Evolutionary conservation across 306 rosid genomes (phyloP).

Genomic region (Quercus suber): DNA sequence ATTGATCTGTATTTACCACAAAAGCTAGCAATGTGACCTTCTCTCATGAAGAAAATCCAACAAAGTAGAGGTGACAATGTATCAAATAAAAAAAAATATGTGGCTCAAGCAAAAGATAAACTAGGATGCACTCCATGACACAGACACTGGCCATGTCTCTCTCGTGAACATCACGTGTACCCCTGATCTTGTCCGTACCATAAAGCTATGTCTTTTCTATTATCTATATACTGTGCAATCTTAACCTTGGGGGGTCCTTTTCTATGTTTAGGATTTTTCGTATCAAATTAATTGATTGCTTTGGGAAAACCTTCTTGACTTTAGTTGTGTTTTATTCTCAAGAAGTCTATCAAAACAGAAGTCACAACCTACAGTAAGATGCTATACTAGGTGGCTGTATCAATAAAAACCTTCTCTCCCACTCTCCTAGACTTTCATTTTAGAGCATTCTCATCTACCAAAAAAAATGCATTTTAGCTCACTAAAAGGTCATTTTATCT

Average conservation of each 20-base stretch:
- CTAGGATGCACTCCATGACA: slow-evolving; percentile 36
- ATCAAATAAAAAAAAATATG: slow-evolving; percentile 12
- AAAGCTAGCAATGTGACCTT: slow-evolving; percentile 37
- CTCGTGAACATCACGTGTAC: slow-evolving; percentile 46
- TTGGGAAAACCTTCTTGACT: not conserved
- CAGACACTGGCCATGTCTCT: slow-evolving; percentile 35
- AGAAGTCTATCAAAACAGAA: not conserved
- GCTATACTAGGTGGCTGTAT: too few species aligned
- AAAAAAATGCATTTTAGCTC: too few species aligned
- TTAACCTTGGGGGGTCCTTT: not conserved
- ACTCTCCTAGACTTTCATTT: too few species aligned
- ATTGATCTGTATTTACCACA: not conserved
- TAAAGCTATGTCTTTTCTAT: slow-evolving; percentile 14
- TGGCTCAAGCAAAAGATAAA: slow-evolving; percentile 25
- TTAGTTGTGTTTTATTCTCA: not conserved
- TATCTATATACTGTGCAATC: not conserved
- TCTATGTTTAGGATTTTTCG: too few species aligned
- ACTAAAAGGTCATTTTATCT: too few species aligned
- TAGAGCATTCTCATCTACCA: too few species aligned
- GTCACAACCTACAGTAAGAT: too few species aligned
- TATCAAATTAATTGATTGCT: too few species aligned
- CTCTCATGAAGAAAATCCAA: slow-evolving; percentile 26
- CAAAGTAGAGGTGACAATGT: not conserved
- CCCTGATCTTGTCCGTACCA: slow-evolving; percentile 23
- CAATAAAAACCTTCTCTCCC: too few species aligned